Evolutionary conservation across 192 early-diverging fungal genomes (phyloP), one percentile per base, ranked within the genome.

Genomic region (Hyaloraphidium curvatum): DNA sequence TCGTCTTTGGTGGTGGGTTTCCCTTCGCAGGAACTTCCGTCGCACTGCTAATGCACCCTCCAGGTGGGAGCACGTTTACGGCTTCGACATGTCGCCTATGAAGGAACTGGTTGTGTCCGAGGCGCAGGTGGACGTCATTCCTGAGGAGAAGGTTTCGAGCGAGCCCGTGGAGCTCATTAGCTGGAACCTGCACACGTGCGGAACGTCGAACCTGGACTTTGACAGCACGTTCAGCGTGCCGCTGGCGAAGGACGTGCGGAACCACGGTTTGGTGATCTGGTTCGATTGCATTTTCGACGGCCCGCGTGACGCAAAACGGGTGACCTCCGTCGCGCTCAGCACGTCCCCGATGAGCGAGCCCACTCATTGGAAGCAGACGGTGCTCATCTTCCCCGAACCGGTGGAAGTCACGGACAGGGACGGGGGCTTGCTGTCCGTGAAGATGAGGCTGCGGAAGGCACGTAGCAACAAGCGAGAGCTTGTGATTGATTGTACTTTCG

Each of bases 301-400:
- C 26, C 72, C 70, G 52, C 67, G 70, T 39, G 68, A 78, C 52
- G 60, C 72, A 23, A 74, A 74, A 37, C 63, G 61, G 30, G 63
- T 71, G 22, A 61, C 61, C 31, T 69, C 68, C 0, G 60, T 75
- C 4, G 37, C 50, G 31, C 79, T 87, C 59, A 79, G 78, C 1
- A 90, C 84, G 0, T 77, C 80, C 0, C 85, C 89, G 5, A 65
- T 72, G 40, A 77, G 77, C 25, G 77, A 72, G 53, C 76, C 81
- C 30, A 95, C 91, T n/a, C 94, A 97, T 71, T 97, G 94, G 94
- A 94, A 91, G 73, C 91, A 95, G 66, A 89, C 87, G 0, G 61
- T 82, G 16, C 93, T 97, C 67, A 63, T 78, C 9, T 67, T 91
- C 4, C 67, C 73, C 11, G 59, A 74, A 22, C 70, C 80, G 11